A percentile compares a stretch with the other conserved stretches of the same genome.
Evolutionary conservation across 2,329 filamentous ascomycete genomes (phyloP).

Genomic region (Chaetomium globosum): DNA sequence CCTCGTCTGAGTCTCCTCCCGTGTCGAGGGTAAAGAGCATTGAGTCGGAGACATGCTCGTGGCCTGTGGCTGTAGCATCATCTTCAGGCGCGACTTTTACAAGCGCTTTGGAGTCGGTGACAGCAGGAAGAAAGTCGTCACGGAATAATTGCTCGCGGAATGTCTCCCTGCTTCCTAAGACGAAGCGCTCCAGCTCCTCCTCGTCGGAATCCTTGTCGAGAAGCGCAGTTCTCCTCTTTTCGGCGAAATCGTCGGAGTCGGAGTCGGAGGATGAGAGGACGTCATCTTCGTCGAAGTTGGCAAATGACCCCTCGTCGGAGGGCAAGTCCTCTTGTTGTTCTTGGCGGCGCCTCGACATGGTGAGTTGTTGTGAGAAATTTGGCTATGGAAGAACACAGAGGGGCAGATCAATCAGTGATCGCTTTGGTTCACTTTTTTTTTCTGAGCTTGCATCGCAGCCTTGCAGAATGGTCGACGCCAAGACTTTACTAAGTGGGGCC

Average conservation of each 20-base stretch:
- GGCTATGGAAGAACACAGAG: slow-evolving; percentile 14
- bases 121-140: slow-evolving; percentile 57
- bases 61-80: slow-evolving; percentile 30
- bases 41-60: slow-evolving; percentile 65
- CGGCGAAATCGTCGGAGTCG: slow-evolving; percentile 24
- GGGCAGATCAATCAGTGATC: slow-evolving; percentile 11
- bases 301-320: slow-evolving; percentile 38
- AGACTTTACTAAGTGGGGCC: slow-evolving; percentile 21
- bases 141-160: slow-evolving; percentile 75
- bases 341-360: slow-evolving; percentile 32
- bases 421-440: slow-evolving; percentile 29
- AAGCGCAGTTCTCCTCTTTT: slow-evolving; percentile 19
- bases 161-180: slow-evolving; percentile 83
- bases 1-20: slow-evolving; percentile 40
- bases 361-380: slow-evolving; percentile 4
- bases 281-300: slow-evolving; percentile 37
- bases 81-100: slow-evolving; percentile 25
- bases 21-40: slow-evolving; percentile 86
- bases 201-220: slow-evolving; percentile 73
- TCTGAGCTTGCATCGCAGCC: slow-evolving; percentile 32
- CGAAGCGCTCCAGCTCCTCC: slow-evolving; percentile 80
- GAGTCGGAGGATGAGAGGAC: slow-evolving; percentile 21
- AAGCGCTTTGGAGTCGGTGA: slow-evolving; percentile 38
- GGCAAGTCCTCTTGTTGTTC: slow-evolving; percentile 30
- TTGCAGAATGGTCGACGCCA: slow-evolving; percentile 27